A percentile compares a stretch with the other conserved stretches of the same genome.
Conservation (phyloP, 257 asterid species). For the Gynochthodes officinalis region DNA sequence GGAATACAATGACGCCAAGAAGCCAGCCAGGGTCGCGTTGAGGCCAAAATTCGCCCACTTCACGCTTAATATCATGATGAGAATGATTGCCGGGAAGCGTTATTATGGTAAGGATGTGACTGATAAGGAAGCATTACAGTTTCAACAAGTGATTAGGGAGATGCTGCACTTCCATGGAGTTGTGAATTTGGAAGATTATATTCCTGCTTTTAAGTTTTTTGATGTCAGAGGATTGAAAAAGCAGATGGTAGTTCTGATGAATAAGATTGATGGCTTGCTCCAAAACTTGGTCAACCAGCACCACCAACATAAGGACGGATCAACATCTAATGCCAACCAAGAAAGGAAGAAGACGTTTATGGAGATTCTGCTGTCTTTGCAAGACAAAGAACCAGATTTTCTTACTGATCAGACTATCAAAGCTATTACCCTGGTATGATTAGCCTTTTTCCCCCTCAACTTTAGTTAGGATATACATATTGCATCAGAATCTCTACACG, state of each 20-base stretch:
- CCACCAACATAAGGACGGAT: neutral
- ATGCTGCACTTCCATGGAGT: constrained; percentile 20
- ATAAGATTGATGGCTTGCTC: constrained; percentile 16
- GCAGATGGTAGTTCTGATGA: constrained; percentile 13
- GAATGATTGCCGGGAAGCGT: constrained; percentile 31
- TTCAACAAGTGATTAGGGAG: constrained; percentile 21
- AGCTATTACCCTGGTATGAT: constrained; percentile 22
- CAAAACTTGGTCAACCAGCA: constrained; percentile 25
- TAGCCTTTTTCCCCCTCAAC: neutral
- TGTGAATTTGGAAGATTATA: constrained; percentile 23
- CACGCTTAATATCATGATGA: constrained; percentile 27
- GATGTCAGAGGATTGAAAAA: constrained; percentile 21
- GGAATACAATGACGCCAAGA: neutral
- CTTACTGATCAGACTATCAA: constrained; percentile 30
- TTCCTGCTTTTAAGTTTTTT: constrained; percentile 17
- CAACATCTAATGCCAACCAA: neutral
- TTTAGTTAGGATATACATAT: too few species aligned
- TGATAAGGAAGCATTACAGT: constrained; percentile 26
- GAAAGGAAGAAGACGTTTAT: constrained; percentile 17
- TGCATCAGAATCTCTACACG: too few species aligned
- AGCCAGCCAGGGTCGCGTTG: constrained; percentile 13
- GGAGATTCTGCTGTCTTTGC: constrained; percentile 21
- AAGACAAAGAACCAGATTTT: constrained; percentile 23
- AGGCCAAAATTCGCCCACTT: constrained; percentile 18
- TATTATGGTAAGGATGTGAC: constrained; percentile 26